Conservation (phyloP, 768 basidiomycete species). For the Mycena metata region DNA sequence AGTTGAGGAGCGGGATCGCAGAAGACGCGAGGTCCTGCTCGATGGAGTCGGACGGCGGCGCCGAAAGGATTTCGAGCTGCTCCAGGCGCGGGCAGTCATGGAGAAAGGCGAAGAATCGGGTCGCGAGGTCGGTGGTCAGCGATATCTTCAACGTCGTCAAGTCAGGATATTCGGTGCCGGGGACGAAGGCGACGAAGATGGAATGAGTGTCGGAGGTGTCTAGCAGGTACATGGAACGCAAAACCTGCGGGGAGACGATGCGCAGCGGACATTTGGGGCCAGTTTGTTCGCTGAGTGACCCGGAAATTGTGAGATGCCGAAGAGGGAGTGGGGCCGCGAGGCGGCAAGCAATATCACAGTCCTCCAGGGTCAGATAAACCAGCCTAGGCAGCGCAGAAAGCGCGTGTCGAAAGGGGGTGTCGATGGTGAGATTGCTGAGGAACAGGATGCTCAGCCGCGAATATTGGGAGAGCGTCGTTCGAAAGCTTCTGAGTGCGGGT, state of each 20-base stretch:
- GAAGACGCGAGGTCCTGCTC: neutral
- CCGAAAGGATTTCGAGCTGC: neutral
- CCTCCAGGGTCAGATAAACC: neutral
- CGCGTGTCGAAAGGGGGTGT: neutral
- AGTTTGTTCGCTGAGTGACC: neutral
- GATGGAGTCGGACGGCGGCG: neutral
- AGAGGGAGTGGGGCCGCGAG: neutral
- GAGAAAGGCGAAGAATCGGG: conserved; percentile 2
- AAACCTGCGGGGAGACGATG: too few species aligned
- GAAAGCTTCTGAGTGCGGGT: neutral
- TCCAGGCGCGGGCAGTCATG: conserved; percentile 4
- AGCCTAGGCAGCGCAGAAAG: neutral
- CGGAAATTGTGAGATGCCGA: neutral
- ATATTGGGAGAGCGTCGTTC: neutral
- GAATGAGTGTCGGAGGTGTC: too few species aligned
- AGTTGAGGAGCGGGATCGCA: neutral
- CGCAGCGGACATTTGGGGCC: too few species aligned
- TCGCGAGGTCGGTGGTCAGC: neutral
- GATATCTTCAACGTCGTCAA: neutral
- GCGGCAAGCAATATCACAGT: conserved; percentile 3
- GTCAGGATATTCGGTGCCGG: neutral
- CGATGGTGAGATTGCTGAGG: conserved; percentile 7
- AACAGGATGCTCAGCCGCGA: neutral
- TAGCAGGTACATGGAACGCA: too few species aligned
- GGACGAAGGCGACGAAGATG: neutral